Evolutionary conservation across 768 basidiomycete species (phyloP).

Genomic region (Phylloporus sp.): DNA sequence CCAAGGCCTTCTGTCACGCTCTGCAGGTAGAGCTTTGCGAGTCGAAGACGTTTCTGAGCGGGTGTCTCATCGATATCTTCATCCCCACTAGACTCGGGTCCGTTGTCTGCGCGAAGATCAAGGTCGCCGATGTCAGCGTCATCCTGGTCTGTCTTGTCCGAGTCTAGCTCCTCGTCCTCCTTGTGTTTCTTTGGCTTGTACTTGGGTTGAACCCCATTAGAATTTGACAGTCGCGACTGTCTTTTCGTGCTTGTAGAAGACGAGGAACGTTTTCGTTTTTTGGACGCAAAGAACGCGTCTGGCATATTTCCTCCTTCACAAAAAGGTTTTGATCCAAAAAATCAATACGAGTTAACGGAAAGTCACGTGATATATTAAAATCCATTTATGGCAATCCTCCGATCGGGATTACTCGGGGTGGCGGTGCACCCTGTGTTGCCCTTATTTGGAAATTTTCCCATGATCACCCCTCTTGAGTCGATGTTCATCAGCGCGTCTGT

Average conservation of each 20-base stretch:
- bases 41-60: conserved; percentile 84
- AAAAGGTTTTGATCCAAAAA: conserved; percentile 18
- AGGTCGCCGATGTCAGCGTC: conserved; percentile 62
- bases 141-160: conserved; percentile 56
- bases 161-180: conserved; percentile 62
- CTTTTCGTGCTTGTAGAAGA: conserved; percentile 28
- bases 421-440: not conserved
- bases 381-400: not conserved
- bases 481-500: not conserved
- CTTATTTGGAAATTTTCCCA: not conserved
- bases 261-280: conserved; percentile 58
- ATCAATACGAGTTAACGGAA: not conserved
- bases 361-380: not conserved
- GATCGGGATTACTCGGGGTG: not conserved
- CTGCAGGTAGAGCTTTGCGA: conserved; percentile 89
- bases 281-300: conserved; percentile 75
- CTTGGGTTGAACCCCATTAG: conserved; percentile 18
- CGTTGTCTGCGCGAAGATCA: conserved; percentile 61
- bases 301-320: conserved; percentile 47
- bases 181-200: conserved; percentile 21
- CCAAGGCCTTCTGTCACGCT: conserved; percentile 74
- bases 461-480: not conserved
- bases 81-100: conserved; percentile 64
- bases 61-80: conserved; percentile 89
- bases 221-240: conserved; percentile 20